Percentiles rank a stretch among this genome's conserved stretches.
Evolutionary conservation across 306 rosid species (phyloP).

Genomic region (Herpetospermum pedunculosum): DNA sequence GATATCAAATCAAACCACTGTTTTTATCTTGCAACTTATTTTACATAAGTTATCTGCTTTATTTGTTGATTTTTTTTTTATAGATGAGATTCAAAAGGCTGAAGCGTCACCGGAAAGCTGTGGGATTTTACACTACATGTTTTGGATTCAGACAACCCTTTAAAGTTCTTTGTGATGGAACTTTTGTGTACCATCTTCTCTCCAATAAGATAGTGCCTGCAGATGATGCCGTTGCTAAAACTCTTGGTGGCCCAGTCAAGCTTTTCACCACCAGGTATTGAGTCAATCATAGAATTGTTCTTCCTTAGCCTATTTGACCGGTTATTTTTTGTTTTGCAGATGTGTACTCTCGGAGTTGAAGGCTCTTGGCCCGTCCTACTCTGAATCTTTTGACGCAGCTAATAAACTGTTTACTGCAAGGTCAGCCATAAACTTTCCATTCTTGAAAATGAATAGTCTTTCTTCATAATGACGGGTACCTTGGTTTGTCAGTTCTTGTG

Average conservation of each 20-base stretch:
- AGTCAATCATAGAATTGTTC: neutral
- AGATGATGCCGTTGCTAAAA: slow-evolving; percentile 39
- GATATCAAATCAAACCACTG: no score
- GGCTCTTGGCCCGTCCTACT: slow-evolving; percentile 39
- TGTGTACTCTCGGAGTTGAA: slow-evolving; percentile 65
- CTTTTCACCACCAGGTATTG: slow-evolving; percentile 66
- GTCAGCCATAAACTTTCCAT: slow-evolving; percentile 10
- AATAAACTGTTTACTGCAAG: slow-evolving; percentile 44
- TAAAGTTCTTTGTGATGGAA: slow-evolving; percentile 71
- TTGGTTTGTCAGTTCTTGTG: neutral
- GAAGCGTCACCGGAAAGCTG: slow-evolving; percentile 57
- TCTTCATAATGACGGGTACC: neutral
- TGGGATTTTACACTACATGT: slow-evolving; percentile 62
- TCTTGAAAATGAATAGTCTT: neutral
- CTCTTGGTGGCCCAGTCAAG: slow-evolving; percentile 46
- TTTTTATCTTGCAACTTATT: neutral
- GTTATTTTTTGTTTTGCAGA: slow-evolving; percentile 18
- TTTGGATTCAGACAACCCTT: slow-evolving; percentile 59
- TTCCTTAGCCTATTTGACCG: neutral
- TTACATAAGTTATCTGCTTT: neutral
- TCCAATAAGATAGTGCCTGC: slow-evolving; percentile 54
- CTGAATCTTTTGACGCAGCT: slow-evolving; percentile 52
- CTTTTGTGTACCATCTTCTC: slow-evolving; percentile 64
- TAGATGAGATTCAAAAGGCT: slow-evolving; percentile 68
- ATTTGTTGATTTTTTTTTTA: neutral